Evolutionary conservation across 345 rosid genomes (phyloP).

Genomic region (Dovyalis caffra): DNA sequence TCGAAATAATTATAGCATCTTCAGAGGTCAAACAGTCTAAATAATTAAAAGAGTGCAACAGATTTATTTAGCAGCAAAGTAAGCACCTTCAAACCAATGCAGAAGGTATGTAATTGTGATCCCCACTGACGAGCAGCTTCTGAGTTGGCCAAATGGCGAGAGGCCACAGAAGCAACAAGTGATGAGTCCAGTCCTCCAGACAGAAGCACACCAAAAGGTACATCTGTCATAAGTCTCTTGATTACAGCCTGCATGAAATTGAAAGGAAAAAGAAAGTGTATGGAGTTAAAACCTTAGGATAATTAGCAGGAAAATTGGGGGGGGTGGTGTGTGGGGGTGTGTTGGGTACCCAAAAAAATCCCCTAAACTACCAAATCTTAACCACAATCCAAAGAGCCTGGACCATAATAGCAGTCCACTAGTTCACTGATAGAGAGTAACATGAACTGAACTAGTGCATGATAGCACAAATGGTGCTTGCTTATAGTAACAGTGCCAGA

Average conservation of each 20-base stretch:
- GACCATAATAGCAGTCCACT: background rate
- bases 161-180: slow-evolving; percentile 77
- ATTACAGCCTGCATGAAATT: slow-evolving; percentile 56
- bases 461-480: background rate
- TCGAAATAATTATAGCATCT: background rate
- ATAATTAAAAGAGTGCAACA: background rate
- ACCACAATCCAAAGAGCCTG: background rate
- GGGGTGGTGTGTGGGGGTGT: too few relatives aligned
- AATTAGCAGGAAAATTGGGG: background rate
- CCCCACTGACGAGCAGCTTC: slow-evolving; percentile 84
- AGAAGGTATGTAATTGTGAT: slow-evolving; percentile 69
- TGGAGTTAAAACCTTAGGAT: background rate
- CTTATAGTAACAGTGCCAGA: background rate
- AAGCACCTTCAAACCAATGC: slow-evolving; percentile 72
- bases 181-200: slow-evolving; percentile 93
- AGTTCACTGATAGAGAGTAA: background rate
- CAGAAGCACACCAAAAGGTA: slow-evolving; percentile 82
- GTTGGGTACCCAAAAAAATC: background rate
- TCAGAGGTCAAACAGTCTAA: background rate
- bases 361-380: background rate
- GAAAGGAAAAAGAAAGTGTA: background rate
- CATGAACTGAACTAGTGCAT: background rate
- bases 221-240: slow-evolving; percentile 87
- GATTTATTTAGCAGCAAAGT: background rate
- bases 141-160: slow-evolving; percentile 56